phyloP scores from a whole-genome alignment of 2,329 filamentous ascomycete species.

The Apiospora aurea region DNA sequence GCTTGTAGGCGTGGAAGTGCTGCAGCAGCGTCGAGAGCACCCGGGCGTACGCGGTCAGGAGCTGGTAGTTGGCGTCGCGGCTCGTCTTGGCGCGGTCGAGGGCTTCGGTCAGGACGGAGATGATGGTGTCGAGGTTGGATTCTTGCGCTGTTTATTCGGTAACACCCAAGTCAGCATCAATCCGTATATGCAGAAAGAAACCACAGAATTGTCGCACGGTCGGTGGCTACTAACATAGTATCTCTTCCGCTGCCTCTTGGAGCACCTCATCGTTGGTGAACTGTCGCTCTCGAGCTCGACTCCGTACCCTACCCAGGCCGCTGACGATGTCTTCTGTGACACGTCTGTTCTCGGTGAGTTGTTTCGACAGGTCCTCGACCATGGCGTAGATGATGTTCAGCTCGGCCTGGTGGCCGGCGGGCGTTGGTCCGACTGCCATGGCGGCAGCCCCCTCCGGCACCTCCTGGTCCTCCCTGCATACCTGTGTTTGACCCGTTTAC shows the following conservation, averaged over 20 bases:
- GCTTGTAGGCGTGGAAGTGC: slow-evolving; percentile 72
- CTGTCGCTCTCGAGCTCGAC: slow-evolving; percentile 58
- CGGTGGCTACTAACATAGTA: slow-evolving; percentile 55
- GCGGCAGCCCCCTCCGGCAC: slow-evolving; percentile 45
- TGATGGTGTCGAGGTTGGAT: slow-evolving; percentile 65
- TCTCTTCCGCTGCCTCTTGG: slow-evolving; percentile 60
- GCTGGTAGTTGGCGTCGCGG: slow-evolving; percentile 65
- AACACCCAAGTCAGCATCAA: slow-evolving; percentile 14
- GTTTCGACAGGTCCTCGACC: slow-evolving; percentile 71
- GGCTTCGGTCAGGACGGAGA: slow-evolving; percentile 67
- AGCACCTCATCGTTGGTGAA: slow-evolving; percentile 67
- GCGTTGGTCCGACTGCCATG: slow-evolving; percentile 61
- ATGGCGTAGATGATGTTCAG: slow-evolving; percentile 73
- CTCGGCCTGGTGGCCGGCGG: slow-evolving; percentile 73
- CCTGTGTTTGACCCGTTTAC: slow-evolving; percentile 29
- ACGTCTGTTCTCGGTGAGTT: slow-evolving; percentile 66
- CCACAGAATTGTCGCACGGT: background rate
- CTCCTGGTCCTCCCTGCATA: slow-evolving; percentile 38
- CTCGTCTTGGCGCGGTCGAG: slow-evolving; percentile 68
- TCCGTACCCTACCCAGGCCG: slow-evolving; percentile 68
- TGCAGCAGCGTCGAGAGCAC: slow-evolving; percentile 64
- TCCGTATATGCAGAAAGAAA: background rate
- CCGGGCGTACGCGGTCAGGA: slow-evolving; percentile 65
- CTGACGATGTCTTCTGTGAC: slow-evolving; percentile 69
- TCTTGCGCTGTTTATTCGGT: slow-evolving; percentile 55